These are phyloP conservation scores for Knufia petricola DNA, from an alignment of 2,329 filamentous ascomycete genomes.

Conservation along the genomic window DNA sequence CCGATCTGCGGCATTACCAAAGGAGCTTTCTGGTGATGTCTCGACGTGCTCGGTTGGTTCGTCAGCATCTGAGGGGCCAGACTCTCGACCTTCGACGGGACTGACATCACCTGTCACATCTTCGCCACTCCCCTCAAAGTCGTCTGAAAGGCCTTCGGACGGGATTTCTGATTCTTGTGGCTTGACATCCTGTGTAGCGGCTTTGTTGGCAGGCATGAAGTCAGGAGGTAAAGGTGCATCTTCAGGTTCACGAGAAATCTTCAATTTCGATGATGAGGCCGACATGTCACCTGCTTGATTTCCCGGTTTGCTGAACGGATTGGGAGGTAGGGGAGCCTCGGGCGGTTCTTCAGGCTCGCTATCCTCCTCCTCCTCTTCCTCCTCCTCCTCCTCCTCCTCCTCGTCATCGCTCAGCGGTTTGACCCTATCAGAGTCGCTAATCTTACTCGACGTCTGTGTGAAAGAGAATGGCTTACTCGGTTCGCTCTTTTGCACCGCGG, in stretches of 20 bases:
- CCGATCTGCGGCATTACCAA: slow-evolving; percentile 30
- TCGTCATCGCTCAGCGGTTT: slow-evolving; percentile 12
- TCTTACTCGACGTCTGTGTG: slow-evolving; percentile 28
- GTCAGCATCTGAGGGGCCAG: slow-evolving; percentile 8
- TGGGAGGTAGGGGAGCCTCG: slow-evolving; percentile 37
- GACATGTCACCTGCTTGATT: slow-evolving; percentile 42
- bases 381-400: not conserved
- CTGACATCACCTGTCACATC: slow-evolving; percentile 36
- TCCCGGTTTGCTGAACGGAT: slow-evolving; percentile 36
- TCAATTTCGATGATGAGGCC: slow-evolving; percentile 35
- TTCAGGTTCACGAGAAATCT: slow-evolving; percentile 28
- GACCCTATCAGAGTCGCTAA: slow-evolving; percentile 25
- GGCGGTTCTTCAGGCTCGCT: slow-evolving; percentile 18
- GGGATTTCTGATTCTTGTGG: slow-evolving; percentile 11
- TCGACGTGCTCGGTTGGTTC: slow-evolving; percentile 27
- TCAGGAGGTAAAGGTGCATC: slow-evolving; percentile 24
- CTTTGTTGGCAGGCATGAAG: slow-evolving; percentile 17
- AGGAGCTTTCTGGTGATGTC: slow-evolving; percentile 37
- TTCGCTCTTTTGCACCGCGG: slow-evolving; percentile 28
- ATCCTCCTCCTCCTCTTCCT: not conserved
- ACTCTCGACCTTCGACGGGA: slow-evolving; percentile 21
- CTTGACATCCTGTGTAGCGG: slow-evolving; percentile 10
- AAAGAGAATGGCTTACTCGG: slow-evolving; percentile 24
- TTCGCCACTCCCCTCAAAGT: slow-evolving; percentile 38
- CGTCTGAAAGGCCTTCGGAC: slow-evolving; percentile 28